phyloP scores from a whole-genome alignment of 495 filamentous ascomycete genomes.

The Penicillium manginii region DNA sequence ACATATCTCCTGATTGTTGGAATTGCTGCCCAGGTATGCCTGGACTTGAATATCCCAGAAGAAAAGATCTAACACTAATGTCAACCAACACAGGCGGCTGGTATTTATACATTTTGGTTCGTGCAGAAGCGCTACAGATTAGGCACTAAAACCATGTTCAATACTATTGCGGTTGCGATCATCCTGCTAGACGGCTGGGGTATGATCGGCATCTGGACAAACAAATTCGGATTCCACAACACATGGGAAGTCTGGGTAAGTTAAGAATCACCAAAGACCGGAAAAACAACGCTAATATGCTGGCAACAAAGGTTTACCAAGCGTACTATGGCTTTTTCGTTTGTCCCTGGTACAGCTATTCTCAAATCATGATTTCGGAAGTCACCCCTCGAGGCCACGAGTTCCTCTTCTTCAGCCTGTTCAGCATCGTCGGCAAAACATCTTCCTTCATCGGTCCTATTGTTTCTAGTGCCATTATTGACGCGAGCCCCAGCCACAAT shows the following conservation, averaged over 20 bases:
- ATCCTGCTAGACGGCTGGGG: constrained; percentile 66
- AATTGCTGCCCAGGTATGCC: constrained; percentile 57
- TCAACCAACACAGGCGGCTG: constrained; percentile 44
- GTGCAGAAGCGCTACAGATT: constrained; percentile 56
- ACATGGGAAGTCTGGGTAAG: constrained; percentile 63
- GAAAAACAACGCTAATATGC: not conserved
- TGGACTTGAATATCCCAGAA: not conserved
- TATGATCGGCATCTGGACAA: constrained; percentile 69
- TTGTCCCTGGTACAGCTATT: constrained; percentile 71
- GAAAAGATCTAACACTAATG: not conserved
- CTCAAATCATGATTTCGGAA: constrained; percentile 69
- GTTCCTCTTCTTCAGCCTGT: constrained; percentile 69
- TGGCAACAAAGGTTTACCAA: constrained; percentile 52
- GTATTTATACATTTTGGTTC: constrained; percentile 64
- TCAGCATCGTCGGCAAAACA: constrained; percentile 68
- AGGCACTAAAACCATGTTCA: constrained; percentile 67
- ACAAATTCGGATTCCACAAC: constrained; percentile 63
- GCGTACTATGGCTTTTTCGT: constrained; percentile 66
- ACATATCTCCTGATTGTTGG: constrained; percentile 68
- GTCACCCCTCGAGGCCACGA: constrained; percentile 67
- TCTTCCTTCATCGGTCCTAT: constrained; percentile 66
- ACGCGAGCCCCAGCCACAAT: constrained; percentile 57
- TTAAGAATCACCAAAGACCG: not conserved
- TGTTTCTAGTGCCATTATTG: constrained; percentile 68
- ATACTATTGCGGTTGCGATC: constrained; percentile 57